These are phyloP conservation scores for Kwoniella dendrophila DNA, from an alignment of 768 basidiomycete species.

Conservation along the genomic window DNA sequence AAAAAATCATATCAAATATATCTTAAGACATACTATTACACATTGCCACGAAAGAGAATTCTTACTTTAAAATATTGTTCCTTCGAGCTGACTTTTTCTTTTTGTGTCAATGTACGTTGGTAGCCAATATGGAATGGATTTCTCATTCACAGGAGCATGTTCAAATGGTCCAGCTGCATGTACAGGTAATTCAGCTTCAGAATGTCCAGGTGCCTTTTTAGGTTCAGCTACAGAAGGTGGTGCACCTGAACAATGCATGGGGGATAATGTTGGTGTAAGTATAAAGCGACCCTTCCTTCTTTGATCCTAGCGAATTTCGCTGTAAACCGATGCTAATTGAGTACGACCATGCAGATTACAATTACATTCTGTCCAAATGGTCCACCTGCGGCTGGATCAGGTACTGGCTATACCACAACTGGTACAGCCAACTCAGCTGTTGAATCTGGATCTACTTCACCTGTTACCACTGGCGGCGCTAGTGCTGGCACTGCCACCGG, in stretches of 20 bases:
- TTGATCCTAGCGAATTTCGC: not conserved
- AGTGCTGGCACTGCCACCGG: too few species aligned
- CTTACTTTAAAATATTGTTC: too few species aligned
- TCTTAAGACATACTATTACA: too few species aligned
- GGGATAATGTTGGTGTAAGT: conserved; percentile 31
- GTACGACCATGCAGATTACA: conserved; percentile 11
- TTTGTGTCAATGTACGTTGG: too few species aligned
- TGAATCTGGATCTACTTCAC: not conserved
- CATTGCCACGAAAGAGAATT: too few species aligned
- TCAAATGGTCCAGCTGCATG: not conserved
- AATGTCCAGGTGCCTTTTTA: conserved; percentile 24
- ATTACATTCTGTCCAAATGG: conserved; percentile 29
- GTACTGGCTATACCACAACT: not conserved
- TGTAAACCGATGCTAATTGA: not conserved
- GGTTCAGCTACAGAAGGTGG: conserved; percentile 22
- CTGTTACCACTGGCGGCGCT: not conserved
- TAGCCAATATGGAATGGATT: conserved; percentile 7
- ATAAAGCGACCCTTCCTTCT: too few species aligned
- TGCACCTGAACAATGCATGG: conserved; percentile 6
- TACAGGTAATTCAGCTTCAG: conserved; percentile 3
- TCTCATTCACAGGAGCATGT: conserved; percentile 12
- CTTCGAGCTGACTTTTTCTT: too few species aligned
- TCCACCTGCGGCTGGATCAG: not conserved
- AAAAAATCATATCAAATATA: too few species aligned
- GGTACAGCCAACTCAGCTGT: not conserved